Evolutionary conservation across 768 basidiomycete species (phyloP).

Genomic region (Ramaria rubella): DNA sequence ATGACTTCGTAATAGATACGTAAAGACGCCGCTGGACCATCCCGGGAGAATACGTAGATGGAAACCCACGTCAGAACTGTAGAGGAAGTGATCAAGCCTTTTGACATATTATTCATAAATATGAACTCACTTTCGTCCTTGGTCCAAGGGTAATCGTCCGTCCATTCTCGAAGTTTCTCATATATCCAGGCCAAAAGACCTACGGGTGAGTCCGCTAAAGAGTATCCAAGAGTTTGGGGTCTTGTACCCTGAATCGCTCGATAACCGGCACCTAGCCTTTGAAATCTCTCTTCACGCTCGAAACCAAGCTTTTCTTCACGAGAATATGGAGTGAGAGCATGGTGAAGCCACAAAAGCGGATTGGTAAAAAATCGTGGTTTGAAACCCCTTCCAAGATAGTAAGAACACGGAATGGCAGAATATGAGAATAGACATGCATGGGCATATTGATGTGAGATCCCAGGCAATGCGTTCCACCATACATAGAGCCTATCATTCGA

Average conservation of each 20-base stretch:
- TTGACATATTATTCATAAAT: neutral
- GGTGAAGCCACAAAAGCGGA: constrained; percentile 25
- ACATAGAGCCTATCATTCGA: constrained; percentile 22
- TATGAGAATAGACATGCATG: constrained; percentile 28
- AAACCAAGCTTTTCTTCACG: constrained; percentile 26
- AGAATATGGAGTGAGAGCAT: constrained; percentile 24
- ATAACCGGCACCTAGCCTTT: constrained; percentile 32
- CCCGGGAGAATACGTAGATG: constrained; percentile 51
- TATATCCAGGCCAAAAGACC: constrained; percentile 51
- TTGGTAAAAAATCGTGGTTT: constrained; percentile 20
- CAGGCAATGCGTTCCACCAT: constrained; percentile 33
- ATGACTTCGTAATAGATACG: constrained; percentile 51
- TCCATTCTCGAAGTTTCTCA: constrained; percentile 30
- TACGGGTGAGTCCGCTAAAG: constrained; percentile 50
- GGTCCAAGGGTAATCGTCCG: constrained; percentile 49
- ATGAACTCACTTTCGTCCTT: constrained; percentile 44
- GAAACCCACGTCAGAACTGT: constrained; percentile 56
- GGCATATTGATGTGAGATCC: constrained; percentile 49
- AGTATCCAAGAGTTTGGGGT: constrained; percentile 50
- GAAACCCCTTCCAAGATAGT: constrained; percentile 13
- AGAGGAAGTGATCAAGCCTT: neutral
- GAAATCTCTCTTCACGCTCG: constrained; percentile 15
- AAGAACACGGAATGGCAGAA: neutral
- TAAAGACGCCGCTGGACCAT: constrained; percentile 50
- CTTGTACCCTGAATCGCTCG: constrained; percentile 35